Conservation (phyloP, 495 filamentous ascomycete genomes). For the Penicillium samsonianum region DNA sequence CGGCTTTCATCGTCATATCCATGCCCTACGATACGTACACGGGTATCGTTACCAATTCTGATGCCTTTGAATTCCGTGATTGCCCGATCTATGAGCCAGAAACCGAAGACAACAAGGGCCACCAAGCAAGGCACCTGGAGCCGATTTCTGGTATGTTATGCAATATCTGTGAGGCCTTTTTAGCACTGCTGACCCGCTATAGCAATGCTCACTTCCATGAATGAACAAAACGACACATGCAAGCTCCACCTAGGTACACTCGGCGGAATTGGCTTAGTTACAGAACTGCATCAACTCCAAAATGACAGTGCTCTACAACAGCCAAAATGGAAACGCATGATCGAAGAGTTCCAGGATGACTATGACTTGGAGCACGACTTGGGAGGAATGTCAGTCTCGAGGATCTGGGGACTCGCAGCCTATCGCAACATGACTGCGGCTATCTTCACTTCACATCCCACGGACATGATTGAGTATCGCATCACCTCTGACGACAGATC, state of each 20-base stretch:
- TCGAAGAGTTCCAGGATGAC: conserved; percentile 38
- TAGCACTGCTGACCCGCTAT: conserved; percentile 3
- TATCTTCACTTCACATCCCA: conserved; percentile 51
- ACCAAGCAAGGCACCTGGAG: conserved; percentile 25
- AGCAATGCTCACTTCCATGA: conserved; percentile 32
- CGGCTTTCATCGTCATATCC: conserved; percentile 26
- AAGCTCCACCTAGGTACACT: conserved; percentile 36
- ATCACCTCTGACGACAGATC: conserved; percentile 40
- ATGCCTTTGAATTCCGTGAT: conserved; percentile 17
- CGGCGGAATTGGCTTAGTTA: conserved; percentile 26
- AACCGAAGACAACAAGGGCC: conserved; percentile 10
- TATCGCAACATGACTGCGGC: conserved; percentile 40
- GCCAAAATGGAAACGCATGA: conserved; percentile 35
- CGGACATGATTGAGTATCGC: conserved; percentile 55
- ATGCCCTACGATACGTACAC: conserved; percentile 23
- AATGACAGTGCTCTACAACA: not conserved
- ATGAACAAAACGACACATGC: conserved; percentile 16
- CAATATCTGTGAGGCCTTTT: not conserved
- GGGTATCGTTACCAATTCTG: conserved; percentile 3
- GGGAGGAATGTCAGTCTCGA: conserved; percentile 41
- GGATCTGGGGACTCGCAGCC: conserved; percentile 55
- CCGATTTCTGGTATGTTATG: conserved; percentile 35
- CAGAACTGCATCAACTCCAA: conserved; percentile 13
- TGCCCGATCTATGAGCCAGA: conserved; percentile 24
- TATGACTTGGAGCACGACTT: conserved; percentile 51